Percentiles rank a stretch among this genome's conserved stretches.
Evolutionary conservation across 495 filamentous ascomycete genomes (phyloP).

Genomic region (Hypoxylon subgilvum): DNA sequence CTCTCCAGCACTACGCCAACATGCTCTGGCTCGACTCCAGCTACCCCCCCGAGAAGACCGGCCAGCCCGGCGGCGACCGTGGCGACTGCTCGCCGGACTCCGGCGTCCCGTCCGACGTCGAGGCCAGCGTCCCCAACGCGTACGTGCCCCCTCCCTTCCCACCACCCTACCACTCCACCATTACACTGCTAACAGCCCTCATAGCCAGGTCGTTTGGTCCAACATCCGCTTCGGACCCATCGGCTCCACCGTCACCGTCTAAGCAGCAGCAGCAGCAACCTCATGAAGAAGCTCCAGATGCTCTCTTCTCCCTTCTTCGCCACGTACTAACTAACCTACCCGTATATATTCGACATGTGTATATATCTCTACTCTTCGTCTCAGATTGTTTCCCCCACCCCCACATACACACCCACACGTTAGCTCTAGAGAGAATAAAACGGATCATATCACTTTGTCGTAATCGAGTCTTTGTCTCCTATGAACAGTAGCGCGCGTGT

Average conservation of each 20-base stretch:
- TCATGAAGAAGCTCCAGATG: constrained; percentile 4
- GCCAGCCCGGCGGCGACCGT: constrained; percentile 68
- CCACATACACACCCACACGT: too few species aligned
- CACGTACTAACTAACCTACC: not conserved
- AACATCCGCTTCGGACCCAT: constrained; percentile 77
- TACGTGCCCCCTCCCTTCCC: constrained; percentile 55
- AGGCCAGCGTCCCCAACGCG: constrained; percentile 59
- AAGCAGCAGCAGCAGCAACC: constrained; percentile 15
- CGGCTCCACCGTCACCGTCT: constrained; percentile 62
- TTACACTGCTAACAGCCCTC: constrained; percentile 16
- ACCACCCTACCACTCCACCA: constrained; percentile 11
- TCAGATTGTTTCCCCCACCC: constrained; percentile 32
- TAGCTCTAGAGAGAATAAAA: constrained; percentile 35
- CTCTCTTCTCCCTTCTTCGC: not conserved
- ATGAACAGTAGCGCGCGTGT: too few species aligned
- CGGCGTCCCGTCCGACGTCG: constrained; percentile 66
- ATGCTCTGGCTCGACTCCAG: constrained; percentile 87
- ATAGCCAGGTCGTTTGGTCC: constrained; percentile 58
- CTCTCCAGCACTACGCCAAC: constrained; percentile 62
- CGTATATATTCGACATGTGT: constrained; percentile 33
- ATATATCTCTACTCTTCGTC: constrained; percentile 33
- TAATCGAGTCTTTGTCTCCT: too few species aligned
- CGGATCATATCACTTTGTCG: constrained; percentile 8
- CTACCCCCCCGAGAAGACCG: constrained; percentile 65
- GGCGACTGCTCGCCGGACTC: constrained; percentile 69